These are phyloP conservation scores for Fusarium agapanthi DNA, from an alignment of 2,329 filamentous ascomycete genomes.

Conservation along the genomic window DNA sequence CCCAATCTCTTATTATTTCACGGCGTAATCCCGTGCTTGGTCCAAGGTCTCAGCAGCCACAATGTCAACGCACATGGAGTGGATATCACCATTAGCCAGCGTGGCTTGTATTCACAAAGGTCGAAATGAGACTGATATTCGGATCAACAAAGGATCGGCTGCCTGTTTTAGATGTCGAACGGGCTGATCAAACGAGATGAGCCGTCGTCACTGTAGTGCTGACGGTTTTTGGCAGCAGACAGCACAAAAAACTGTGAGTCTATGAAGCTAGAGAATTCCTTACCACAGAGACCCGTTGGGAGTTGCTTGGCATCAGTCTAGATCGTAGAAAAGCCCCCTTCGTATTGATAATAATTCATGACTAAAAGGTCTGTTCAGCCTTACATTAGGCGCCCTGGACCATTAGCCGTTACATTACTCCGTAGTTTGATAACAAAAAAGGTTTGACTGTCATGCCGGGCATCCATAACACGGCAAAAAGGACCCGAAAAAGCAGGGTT, in stretches of 20 bases:
- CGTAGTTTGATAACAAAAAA: background rate
- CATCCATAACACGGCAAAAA: constrained; percentile 32
- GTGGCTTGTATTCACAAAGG: constrained; percentile 3
- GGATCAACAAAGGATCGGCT: constrained; percentile 18
- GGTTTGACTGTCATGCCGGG: constrained; percentile 10
- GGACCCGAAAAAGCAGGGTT: constrained; percentile 42
- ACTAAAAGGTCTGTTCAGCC: constrained; percentile 1
- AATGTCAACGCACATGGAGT: background rate
- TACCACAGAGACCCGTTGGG: background rate
- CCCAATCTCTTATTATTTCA: constrained; percentile 2
- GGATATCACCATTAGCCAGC: constrained; percentile 5
- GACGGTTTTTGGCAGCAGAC: background rate
- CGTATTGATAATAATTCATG: background rate
- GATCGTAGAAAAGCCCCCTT: background rate
- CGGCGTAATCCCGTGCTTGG: constrained; percentile 6
- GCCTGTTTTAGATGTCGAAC: background rate
- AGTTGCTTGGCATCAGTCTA: background rate
- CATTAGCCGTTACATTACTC: background rate
- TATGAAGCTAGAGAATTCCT: background rate
- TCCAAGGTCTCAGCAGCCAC: constrained; percentile 17
- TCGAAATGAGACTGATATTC: constrained; percentile 16
- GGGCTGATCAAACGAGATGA: background rate
- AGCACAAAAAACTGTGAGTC: background rate
- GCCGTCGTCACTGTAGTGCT: background rate
- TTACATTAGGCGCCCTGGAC: background rate